Base-by-base conservation (phyloP, 78 protist species). In the Emiliania huxleyi region DNA sequence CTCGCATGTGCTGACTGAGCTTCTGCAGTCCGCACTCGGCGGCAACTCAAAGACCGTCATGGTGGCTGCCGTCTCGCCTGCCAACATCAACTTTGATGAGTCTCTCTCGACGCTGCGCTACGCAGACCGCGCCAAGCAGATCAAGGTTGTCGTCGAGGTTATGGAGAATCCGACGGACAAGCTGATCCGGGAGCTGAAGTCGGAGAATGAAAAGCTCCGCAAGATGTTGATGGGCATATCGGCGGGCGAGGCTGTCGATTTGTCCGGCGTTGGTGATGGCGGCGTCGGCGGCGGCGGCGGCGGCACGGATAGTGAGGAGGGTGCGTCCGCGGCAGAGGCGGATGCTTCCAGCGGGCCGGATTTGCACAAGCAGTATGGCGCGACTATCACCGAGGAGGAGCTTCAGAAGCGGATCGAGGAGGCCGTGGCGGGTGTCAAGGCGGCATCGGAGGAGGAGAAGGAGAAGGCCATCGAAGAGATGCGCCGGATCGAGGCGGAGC, bases 81-180 rank as follows among this genome's bases (percentile, higher is more conserved):
- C 97, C 40, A 93, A 89, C 44, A 73, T 75, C 94, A 95, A 95
- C 92, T 95, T n/a, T 49, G 98, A 97, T 21, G 98, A 97, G 91
- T 83, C 98, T 26, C 91, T 98, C 33, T 69, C 95, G 52, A 98
- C 99, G 35, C 98, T 98, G 40, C 97, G 98, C 56, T 79, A 81
- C 6, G 89, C 89, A 4, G 89, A 81, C 15, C 89, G 89, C 2
- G 89, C 89, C 37, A 81, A 81, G 56, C 18, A 37, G 38, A 81
- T 81, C 56, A 37, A 81, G 38, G 44, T 81, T 11, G 77, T 56
- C 26, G 91, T 90, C 8, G 94, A 95, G 90, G 77, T 90, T 18
- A 19, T n/a, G 49, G 93, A 91, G 90, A 45, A 92, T 69, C 90
- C 91, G 71, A 83, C 85, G 94, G 92, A 46, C 69, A 73, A 43